Evolutionary conservation across 805 yeast genomes (phyloP), one percentile per base, ranked within the genome.

Genomic region (Teunomyces panamensis): DNA sequence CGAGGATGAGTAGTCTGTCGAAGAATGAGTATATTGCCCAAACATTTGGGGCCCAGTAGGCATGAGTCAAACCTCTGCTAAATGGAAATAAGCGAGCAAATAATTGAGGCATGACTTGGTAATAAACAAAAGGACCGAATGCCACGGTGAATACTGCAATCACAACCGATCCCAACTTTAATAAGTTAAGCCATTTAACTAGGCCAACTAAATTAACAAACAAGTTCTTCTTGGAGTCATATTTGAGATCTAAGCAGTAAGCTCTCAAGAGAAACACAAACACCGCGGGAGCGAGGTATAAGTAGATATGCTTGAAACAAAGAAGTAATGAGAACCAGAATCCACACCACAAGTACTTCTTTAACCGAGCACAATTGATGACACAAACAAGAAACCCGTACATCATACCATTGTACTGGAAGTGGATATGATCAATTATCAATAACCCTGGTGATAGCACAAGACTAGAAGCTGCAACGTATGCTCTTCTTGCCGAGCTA

Each of bases 1-100:
- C 48, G 46, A 75, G 74, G 13, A 85, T 75, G 48, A 90, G 71
- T 0, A 84, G 59, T 49, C 96, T 75, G 65, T 94, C 99, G 10
- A 77, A 50, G 54, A 88, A 85, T 1, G 97, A 87, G 66, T 94
- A 94, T 8, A 92, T 57, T 0, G 99, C 97, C 99, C 99, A 94
- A 42, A 90, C 73, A 59, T 94, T 94, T 11, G 99, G 98, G 1
- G 99, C 98, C 98, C 99, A 94, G 68, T 94, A 94, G 0, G 98
- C 97, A 67, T 94, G 99, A 4, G 97, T 94, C 32, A 94, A 74
- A 1, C 98, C 98, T 62, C 98, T 76, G 43, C 95, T 85, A 62
- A 92, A 92, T 5, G 99, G 99, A 68, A 94, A 94, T 29, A 94
- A 68, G 41, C 99, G 75, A 4, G 69, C 60, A 7, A 89, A 42